Percentiles rank a stretch among this genome's conserved stretches.
Evolutionary conservation across 148 eudicot genomes (phyloP).

Genomic region (Amaranthus cruentus): DNA sequence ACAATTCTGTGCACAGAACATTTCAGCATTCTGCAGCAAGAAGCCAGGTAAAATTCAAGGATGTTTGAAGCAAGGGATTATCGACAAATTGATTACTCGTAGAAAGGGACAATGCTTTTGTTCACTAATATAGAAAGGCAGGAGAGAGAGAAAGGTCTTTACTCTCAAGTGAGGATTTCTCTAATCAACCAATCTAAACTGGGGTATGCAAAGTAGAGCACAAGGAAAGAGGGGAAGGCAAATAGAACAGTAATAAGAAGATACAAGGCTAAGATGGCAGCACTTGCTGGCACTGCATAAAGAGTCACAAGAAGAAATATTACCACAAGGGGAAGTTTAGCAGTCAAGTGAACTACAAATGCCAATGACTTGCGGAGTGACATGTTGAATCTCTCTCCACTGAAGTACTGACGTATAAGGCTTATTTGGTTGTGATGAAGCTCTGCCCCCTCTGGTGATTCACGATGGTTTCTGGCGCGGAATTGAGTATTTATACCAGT

Average conservation of each 20-base stretch:
- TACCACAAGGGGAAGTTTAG: slow-evolving; percentile 58
- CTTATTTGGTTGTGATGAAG: slow-evolving; percentile 8
- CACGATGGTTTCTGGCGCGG: slow-evolving; percentile 15
- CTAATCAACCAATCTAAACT: slow-evolving; percentile 58
- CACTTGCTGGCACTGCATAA: slow-evolving; percentile 66
- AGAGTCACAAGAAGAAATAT: slow-evolving; percentile 52
- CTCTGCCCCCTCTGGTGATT: slow-evolving; percentile 22
- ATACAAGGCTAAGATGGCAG: slow-evolving; percentile 52
- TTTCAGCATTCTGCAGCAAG: slow-evolving; percentile 6
- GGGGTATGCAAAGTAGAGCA: slow-evolving; percentile 61
- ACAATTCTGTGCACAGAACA: slow-evolving; percentile 6
- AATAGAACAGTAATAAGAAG: slow-evolving; percentile 52
- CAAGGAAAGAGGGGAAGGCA: slow-evolving; percentile 57
- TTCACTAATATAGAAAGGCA: not conserved
- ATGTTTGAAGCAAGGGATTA: not conserved
- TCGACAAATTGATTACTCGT: slow-evolving; percentile 21
- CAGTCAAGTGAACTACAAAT: slow-evolving; percentile 43
- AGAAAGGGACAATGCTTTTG: not conserved
- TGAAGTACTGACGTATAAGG: slow-evolving; percentile 13
- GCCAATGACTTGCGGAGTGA: slow-evolving; percentile 52
- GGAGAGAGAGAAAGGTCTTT: slow-evolving; percentile 4
- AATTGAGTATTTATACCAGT: slow-evolving; percentile 17
- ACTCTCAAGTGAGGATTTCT: slow-evolving; percentile 45
- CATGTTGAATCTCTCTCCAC: slow-evolving; percentile 32
- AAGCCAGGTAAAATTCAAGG: not conserved